Conservation (phyloP, 805 yeast genomes). For the Wickerhamomyces subpelliculosus region DNA sequence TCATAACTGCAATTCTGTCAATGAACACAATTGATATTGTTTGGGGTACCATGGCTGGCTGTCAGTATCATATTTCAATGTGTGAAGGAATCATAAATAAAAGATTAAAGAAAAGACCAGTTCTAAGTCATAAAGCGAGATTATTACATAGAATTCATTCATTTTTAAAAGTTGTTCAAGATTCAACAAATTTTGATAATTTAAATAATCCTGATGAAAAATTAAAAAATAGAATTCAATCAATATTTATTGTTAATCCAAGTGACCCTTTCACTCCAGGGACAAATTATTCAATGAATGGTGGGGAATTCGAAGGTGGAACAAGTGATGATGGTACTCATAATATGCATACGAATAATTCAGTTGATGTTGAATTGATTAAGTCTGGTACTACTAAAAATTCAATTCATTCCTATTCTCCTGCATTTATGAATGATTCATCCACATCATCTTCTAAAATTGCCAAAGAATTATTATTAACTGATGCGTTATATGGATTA, state of each 20-base stretch:
- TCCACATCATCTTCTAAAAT: constrained; percentile 24
- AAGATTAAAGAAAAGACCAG: constrained; percentile 59
- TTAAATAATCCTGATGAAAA: constrained; percentile 11
- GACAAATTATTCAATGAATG: constrained; percentile 18
- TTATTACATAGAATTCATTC: constrained; percentile 74
- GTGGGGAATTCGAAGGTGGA: neutral
- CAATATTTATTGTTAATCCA: too few species aligned
- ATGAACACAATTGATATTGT: constrained; percentile 86
- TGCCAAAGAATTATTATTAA: constrained; percentile 48
- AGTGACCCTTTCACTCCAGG: too few species aligned
- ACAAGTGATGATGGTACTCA: too few species aligned
- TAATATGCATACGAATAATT: too few species aligned
- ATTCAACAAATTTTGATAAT: constrained; percentile 37
- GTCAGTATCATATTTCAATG: constrained; percentile 65
- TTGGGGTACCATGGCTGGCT: constrained; percentile 87
- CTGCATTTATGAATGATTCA: constrained; percentile 32
- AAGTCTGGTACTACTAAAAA: constrained; percentile 29
- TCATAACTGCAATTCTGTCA: constrained; percentile 72
- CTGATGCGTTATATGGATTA: constrained; percentile 77
- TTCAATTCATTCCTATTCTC: constrained; percentile 22
- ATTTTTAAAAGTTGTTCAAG: constrained; percentile 68
- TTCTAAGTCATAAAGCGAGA: constrained; percentile 67
- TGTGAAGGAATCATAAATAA: constrained; percentile 70
- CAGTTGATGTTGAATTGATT: constrained; percentile 37
- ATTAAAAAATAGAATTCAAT: constrained; percentile 7